Percentiles rank a stretch among this genome's conserved stretches.
Conservation (phyloP, 768 basidiomycete genomes). For the Ramaria rubella region DNA sequence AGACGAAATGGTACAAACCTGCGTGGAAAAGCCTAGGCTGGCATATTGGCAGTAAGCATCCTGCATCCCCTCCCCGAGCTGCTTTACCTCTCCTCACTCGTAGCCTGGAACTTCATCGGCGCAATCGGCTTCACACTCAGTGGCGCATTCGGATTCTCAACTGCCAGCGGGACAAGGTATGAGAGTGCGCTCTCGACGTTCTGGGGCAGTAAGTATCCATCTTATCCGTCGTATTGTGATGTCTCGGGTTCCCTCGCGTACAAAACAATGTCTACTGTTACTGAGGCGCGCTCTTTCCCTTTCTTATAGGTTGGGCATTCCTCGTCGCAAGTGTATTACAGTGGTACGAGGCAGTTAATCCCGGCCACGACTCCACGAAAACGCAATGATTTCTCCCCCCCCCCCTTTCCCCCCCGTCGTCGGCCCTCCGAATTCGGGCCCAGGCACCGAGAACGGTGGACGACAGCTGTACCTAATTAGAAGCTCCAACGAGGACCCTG, state of each 20-base stretch:
- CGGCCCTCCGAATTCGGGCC: no score
- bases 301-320: conserved; percentile 44
- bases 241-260: no score
- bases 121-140: conserved; percentile 52
- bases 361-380: no score
- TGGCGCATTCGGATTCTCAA: conserved; percentile 48
- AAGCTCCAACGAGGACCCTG: no score
- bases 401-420: no score
- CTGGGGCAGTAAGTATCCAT: conserved; percentile 33
- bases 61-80: background rate
- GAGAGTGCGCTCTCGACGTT: conserved; percentile 50
- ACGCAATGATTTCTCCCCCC: no score
- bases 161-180: conserved; percentile 33
- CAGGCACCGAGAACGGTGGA: no score
- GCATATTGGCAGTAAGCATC: conserved; percentile 39
- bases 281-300: background rate
- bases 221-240: background rate
- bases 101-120: conserved; percentile 57
- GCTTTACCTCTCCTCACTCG: background rate
- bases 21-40: conserved; percentile 43
- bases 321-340: conserved; percentile 52
- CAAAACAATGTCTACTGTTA: background rate
- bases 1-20: conserved; percentile 48
- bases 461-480: no score
- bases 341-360: conserved; percentile 39